Evolutionary conservation across 352 stramenopile genomes (phyloP).

Genomic region (Phytophthora chlamydospora): DNA sequence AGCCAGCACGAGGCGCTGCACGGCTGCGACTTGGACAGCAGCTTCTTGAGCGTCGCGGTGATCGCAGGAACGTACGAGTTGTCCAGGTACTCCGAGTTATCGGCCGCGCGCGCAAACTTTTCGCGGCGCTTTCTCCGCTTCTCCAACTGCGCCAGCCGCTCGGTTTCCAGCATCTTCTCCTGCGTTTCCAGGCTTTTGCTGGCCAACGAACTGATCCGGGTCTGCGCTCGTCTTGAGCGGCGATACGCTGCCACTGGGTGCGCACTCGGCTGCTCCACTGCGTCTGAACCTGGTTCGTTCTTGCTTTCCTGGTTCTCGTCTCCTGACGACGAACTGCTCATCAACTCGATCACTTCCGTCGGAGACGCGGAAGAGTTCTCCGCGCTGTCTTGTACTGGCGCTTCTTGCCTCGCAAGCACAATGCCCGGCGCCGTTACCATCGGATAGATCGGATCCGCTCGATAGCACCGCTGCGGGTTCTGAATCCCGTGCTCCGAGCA

Average conservation of each 20-base stretch:
- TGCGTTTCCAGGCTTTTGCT: conserved; percentile 65
- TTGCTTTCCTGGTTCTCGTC: conserved; percentile 30
- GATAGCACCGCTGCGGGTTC: conserved; percentile 51
- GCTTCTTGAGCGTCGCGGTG: conserved; percentile 23
- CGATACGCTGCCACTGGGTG: conserved; percentile 37
- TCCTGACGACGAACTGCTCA: conserved; percentile 31
- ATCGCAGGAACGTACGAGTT: conserved; percentile 59
- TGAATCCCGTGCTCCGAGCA: conserved; percentile 90
- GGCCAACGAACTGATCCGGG: conserved; percentile 61
- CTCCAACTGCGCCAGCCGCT: conserved; percentile 44
- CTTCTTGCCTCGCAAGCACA: conserved; percentile 26
- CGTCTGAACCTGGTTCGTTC: neutral
- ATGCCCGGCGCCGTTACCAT: conserved; percentile 46
- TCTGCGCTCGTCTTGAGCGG: conserved; percentile 66
- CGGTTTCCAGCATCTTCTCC: conserved; percentile 62
- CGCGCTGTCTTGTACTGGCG: conserved; percentile 15
- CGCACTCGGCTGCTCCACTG: conserved; percentile 21
- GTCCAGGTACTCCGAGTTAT: conserved; percentile 77
- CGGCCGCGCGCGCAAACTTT: conserved; percentile 46
- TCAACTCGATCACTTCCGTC: conserved; percentile 30
- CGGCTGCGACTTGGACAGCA: conserved; percentile 27
- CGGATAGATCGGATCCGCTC: conserved; percentile 65
- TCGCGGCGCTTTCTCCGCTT: conserved; percentile 45
- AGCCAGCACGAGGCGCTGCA: conserved; percentile 59
- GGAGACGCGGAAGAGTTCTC: conserved; percentile 8